Conservation (phyloP, 2,329 filamentous ascomycete genomes). For the Blastomyces percursus region DNA sequence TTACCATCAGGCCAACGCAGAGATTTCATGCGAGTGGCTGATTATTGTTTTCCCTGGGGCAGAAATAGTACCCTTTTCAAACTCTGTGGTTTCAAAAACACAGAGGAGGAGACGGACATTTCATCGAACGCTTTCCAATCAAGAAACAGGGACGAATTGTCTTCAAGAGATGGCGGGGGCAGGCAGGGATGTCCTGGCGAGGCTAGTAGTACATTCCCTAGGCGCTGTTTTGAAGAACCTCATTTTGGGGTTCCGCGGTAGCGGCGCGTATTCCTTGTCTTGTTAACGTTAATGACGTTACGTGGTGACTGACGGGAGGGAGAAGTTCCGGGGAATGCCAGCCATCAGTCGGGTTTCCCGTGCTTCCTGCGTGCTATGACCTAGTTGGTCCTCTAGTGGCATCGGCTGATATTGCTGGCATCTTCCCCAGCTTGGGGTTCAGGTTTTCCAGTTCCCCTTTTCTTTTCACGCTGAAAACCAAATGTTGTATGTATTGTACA, state of each 20-base stretch:
- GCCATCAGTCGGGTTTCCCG: too few relatives aligned
- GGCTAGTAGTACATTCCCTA: neutral
- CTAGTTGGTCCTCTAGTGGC: neutral
- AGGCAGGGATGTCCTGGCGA: neutral
- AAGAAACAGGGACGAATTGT: neutral
- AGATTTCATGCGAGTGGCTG: neutral
- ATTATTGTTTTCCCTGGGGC: neutral
- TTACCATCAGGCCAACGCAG: neutral
- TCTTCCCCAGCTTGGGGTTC: neutral
- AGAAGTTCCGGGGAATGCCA: too few relatives aligned
- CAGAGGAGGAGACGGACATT: neutral
- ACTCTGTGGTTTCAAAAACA: neutral
- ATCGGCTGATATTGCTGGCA: neutral
- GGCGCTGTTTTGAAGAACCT: neutral
- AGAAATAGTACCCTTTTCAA: neutral
- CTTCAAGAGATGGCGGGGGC: neutral
- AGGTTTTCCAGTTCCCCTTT: neutral
- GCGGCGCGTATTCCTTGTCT: neutral
- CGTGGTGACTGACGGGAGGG: too few relatives aligned
- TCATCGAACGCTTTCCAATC: neutral
- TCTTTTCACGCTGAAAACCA: neutral
- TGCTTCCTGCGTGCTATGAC: too few relatives aligned
- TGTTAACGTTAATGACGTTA: neutral
- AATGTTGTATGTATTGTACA: neutral
- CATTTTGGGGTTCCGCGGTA: neutral